These are phyloP conservation scores for Arctium lappa DNA, from an alignment of 129 eudicot species.

Conservation along the genomic window DNA sequence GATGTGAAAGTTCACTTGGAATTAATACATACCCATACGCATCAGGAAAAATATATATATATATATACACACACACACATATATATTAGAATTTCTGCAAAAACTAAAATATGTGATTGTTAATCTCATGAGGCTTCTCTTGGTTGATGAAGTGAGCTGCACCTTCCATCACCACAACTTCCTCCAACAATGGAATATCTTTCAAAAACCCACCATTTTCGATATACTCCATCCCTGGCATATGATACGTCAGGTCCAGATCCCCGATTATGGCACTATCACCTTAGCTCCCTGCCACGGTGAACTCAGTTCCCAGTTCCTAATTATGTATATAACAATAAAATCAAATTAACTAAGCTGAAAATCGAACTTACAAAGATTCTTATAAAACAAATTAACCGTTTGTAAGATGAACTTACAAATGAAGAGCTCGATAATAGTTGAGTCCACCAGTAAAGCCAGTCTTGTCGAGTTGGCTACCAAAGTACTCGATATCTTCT, in stretches of 20 bases:
- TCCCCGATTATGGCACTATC: constrained; percentile 63
- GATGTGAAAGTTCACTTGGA: too few species aligned
- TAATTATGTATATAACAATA: too few species aligned
- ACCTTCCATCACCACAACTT: too few species aligned
- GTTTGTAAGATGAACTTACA: constrained; percentile 41
- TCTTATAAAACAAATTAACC: too few species aligned
- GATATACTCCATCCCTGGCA: constrained; percentile 52
- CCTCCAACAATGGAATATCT: too few species aligned
- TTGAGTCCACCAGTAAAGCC: constrained; percentile 70
- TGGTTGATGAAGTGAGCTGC: too few species aligned
- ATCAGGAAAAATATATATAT: too few species aligned
- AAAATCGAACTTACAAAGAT: too few species aligned
- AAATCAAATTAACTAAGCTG: too few species aligned
- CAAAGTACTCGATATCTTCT: constrained; percentile 51
- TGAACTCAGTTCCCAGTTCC: constrained; percentile 50
- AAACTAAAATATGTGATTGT: constrained; percentile 49
- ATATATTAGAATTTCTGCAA: constrained; percentile 35
- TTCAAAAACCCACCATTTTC: constrained; percentile 31
- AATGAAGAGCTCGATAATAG: constrained; percentile 57
- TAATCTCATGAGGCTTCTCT: constrained; percentile 62
- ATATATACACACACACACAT: too few species aligned
- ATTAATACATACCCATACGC: too few species aligned
- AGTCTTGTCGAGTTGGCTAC: constrained; percentile 32
- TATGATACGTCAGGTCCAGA: constrained; percentile 45
- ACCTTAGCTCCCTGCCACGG: constrained; percentile 68